Conservation (phyloP, 1,284 basidiomycete species). For the Trichosporon sp. region DNA sequence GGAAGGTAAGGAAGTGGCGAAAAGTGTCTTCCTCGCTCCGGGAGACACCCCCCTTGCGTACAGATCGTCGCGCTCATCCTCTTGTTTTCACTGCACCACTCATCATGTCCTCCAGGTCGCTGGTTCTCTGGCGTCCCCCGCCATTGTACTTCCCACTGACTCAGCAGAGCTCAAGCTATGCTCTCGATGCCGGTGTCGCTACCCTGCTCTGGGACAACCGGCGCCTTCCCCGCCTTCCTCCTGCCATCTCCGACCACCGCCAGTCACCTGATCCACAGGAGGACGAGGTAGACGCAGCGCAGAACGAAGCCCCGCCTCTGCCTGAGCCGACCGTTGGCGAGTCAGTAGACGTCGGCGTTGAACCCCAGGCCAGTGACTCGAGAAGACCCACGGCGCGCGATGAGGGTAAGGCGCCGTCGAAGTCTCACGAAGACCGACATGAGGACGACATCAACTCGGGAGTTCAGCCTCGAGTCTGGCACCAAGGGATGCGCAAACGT, state of each 20-base stretch:
- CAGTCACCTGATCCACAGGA: too few species aligned
- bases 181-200: neutral
- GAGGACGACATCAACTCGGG: too few species aligned
- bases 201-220: neutral
- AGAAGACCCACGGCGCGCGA: too few species aligned
- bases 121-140: neutral
- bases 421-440: too few species aligned
- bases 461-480: neutral
- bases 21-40: neutral
- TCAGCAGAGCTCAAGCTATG: neutral
- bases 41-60: neutral
- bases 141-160: neutral
- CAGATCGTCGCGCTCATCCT: neutral
- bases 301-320: too few species aligned
- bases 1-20: neutral
- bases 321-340: too few species aligned
- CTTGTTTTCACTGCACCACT: neutral
- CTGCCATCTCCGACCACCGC: too few species aligned
- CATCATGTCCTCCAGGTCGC: neutral
- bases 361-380: too few species aligned
- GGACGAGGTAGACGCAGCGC: too few species aligned
- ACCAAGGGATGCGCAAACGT: neutral
- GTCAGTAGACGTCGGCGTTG: too few species aligned
- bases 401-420: too few species aligned
- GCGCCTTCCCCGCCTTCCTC: neutral